A percentile compares a stretch with the other conserved stretches of the same genome.
Evolutionary conservation across 352 stramenopile genomes (phyloP).

Genomic region (Globisporangium rhizosaccharum): DNA sequence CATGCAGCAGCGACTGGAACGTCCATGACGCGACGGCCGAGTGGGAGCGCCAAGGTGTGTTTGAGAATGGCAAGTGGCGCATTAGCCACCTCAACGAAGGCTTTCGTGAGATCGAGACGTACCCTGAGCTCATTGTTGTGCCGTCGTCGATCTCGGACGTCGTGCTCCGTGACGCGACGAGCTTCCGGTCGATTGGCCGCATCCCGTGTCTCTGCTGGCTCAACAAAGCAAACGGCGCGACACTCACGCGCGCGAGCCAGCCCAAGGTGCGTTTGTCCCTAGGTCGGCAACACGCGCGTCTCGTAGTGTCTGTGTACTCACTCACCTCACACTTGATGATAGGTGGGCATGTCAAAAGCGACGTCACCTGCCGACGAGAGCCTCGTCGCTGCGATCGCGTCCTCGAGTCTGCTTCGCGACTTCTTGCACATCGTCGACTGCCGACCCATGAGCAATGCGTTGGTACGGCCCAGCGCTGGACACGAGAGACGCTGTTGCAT

Average conservation of each 20-base stretch:
- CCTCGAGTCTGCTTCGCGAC: slow-evolving; percentile 58
- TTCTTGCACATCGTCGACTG: slow-evolving; percentile 82
- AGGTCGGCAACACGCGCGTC: too few relatives aligned
- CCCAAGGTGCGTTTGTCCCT: slow-evolving; percentile 37
- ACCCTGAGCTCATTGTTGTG: slow-evolving; percentile 92
- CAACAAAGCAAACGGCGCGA: slow-evolving; percentile 59
- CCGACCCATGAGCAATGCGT: slow-evolving; percentile 69
- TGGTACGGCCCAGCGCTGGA: slow-evolving; percentile 23
- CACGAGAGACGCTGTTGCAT: background rate
- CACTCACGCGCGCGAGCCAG: slow-evolving; percentile 72
- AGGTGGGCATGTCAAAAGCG: slow-evolving; percentile 73
- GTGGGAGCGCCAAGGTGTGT: slow-evolving; percentile 68
- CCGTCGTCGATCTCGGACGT: slow-evolving; percentile 86
- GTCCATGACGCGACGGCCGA: slow-evolving; percentile 59
- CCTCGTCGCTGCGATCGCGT: slow-evolving; percentile 58
- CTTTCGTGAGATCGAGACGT: slow-evolving; percentile 88
- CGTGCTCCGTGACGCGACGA: slow-evolving; percentile 66
- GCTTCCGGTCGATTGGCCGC: slow-evolving; percentile 66
- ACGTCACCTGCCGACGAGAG: slow-evolving; percentile 67
- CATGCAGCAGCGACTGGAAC: slow-evolving; percentile 58
- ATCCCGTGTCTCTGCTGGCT: slow-evolving; percentile 75
- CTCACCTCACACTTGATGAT: slow-evolving; percentile 13
- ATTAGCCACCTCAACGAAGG: slow-evolving; percentile 55
- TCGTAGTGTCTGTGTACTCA: background rate
- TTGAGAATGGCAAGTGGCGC: slow-evolving; percentile 63